A percentile compares a stretch with the other conserved stretches of the same genome.
Evolutionary conservation across 805 yeast species (phyloP).

Genomic region (Yarrowia keelungensis): DNA sequence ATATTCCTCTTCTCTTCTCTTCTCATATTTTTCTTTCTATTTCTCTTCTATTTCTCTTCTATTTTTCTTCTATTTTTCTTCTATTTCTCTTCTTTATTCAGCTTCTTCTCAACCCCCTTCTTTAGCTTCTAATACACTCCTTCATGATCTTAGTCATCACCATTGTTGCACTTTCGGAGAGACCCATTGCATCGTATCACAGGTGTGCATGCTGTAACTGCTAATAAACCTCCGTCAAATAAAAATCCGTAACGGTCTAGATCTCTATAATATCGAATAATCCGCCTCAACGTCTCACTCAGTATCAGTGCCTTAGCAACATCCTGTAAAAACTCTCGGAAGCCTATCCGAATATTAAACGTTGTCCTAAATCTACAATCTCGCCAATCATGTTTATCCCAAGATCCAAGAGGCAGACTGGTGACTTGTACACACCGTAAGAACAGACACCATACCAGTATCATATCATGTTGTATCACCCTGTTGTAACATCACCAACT

Average conservation of each 20-base stretch:
- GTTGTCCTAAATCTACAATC: not conserved
- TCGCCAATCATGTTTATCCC: no score
- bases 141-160: not conserved
- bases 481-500: not conserved
- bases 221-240: no score
- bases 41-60: not conserved
- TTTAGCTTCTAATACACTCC: conserved; percentile 8
- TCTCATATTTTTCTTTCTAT: not conserved
- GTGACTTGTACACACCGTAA: no score
- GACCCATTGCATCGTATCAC: no score
- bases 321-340: not conserved
- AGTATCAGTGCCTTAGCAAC: no score
- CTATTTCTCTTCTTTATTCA: not conserved
- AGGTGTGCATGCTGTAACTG: no score
- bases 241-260: no score
- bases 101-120: not conserved
- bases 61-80: not conserved
- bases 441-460: not conserved
- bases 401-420: no score
- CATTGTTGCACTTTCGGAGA: no score
- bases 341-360: conserved; percentile 10
- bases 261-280: no score
- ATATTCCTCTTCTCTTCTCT: not conserved
- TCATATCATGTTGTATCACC: not conserved
- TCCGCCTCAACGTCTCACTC: no score